Base-by-base conservation (phyloP, 2,329 filamentous ascomycete species). In the Tolypocladium cylindrosporum region DNA sequence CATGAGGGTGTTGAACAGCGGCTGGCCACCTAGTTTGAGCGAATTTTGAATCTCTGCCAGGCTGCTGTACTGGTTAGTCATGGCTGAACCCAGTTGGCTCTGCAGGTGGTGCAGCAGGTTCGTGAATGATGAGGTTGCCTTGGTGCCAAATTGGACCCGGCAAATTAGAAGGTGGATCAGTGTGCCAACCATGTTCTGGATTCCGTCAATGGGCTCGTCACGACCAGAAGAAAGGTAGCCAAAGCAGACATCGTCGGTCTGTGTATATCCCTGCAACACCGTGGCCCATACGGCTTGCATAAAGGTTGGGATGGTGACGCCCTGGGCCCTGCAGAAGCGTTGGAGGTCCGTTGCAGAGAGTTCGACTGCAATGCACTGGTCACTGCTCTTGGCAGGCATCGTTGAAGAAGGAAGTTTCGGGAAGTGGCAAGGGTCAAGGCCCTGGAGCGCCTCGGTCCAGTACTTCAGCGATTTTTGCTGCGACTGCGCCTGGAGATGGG, bases 171-270 rank as follows among this genome's bases (percentile, higher is more conserved):
- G 43, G 21, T 53, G 42, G 2, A 66, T 62, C 1, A 66, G 55
- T 27, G 64, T 63, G 1, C 62, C 65, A 50, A 66, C 48, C 10
- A 65, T 62, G 0, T 60, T 58, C 5, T 60, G 55, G 9, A 66
- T 56, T 1, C 60, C 61, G n/a, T 59, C 41, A 16, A 66, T 62
- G 7, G 4, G 48, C 6, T 55, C 60, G 50, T 66, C 64, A 3
- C 64, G 64, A 14, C 64, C 64, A 1, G 64, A 65, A 1, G 59
- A 58, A 1, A 66, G 52, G 8, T 64, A 65, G 10, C 45, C 55
- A 21, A 57, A 57, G 40, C 55, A 52, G 7, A 57, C 45, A n/a
- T 41, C 53, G 39, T 42, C 39, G 14, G 53, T 41, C 40, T 55
- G 53, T 2, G 53, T 55, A 16, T 55, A 55, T 8, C 39, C 37